A percentile compares a stretch with the other conserved stretches of the same genome.
Conservation (phyloP, 371 early-diverging fungal genomes). For the Apophysomyces trapeziformis region DNA sequence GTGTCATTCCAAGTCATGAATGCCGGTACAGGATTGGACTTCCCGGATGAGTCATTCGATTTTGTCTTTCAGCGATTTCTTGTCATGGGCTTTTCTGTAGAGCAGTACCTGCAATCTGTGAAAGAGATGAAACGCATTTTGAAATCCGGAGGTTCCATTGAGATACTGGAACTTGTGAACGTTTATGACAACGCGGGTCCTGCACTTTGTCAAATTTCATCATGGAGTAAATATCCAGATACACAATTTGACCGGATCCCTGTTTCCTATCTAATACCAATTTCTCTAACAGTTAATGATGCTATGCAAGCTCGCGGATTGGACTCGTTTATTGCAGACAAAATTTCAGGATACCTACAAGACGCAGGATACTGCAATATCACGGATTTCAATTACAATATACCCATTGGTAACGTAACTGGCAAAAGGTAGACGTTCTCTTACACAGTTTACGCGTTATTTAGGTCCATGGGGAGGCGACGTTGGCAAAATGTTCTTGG, state of each 20-base stretch:
- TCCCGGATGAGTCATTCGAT: conserved; percentile 43
- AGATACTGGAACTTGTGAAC: conserved; percentile 47
- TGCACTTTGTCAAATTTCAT: conserved; percentile 31
- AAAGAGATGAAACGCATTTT: conserved; percentile 48
- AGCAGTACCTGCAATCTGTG: conserved; percentile 35
- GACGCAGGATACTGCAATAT: conserved; percentile 34
- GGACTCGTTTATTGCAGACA: conserved; percentile 49
- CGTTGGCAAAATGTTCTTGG: conserved; percentile 37
- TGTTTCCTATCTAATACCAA: too few relatives aligned
- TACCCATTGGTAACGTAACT: conserved; percentile 38
- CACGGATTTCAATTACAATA: conserved; percentile 28
- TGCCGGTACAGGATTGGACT: conserved; percentile 37
- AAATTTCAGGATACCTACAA: conserved; percentile 30
- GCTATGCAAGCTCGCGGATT: conserved; percentile 33
- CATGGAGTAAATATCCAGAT: conserved; percentile 40
- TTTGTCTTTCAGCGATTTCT: conserved; percentile 55
- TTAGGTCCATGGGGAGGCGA: conserved; percentile 45
- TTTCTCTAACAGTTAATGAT: conserved; percentile 28
- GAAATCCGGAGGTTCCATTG: conserved; percentile 44
- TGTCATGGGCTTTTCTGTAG: conserved; percentile 45
- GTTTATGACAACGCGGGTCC: conserved; percentile 37
- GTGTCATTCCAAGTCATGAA: conserved; percentile 36
- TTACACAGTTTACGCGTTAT: neutral
- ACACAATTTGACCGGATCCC: neutral
- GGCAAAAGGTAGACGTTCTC: neutral